These are phyloP conservation scores for Fraxinus latifolia DNA, from an alignment of 305 asterid genomes.

Conservation along the genomic window DNA sequence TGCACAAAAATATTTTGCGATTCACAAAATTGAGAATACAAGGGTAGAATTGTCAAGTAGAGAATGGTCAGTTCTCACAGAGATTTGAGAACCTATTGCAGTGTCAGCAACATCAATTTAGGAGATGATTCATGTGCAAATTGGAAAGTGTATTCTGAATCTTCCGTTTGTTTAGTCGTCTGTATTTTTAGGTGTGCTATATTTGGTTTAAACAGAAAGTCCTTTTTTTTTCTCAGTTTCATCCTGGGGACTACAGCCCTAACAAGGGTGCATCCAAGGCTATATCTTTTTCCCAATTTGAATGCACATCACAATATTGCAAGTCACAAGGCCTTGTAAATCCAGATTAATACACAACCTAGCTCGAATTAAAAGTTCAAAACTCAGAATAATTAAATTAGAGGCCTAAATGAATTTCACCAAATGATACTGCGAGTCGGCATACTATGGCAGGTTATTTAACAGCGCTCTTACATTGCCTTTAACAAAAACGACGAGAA, in stretches of 20 bases:
- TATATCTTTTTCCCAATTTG: neutral
- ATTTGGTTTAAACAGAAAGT: neutral
- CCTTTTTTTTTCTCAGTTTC: neutral
- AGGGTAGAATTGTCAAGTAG: neutral
- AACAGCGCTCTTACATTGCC: neutral
- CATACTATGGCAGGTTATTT: neutral
- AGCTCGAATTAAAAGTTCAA: neutral
- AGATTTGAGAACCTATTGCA: neutral
- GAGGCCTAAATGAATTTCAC: neutral
- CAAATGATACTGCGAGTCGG: neutral
- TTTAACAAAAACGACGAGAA: neutral
- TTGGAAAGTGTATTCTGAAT: neutral
- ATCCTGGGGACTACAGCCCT: neutral
- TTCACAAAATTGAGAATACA: neutral
- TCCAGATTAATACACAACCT: neutral
- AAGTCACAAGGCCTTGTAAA: neutral
- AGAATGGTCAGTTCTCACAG: neutral
- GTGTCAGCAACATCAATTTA: neutral
- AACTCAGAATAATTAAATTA: neutral
- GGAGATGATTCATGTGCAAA: neutral
- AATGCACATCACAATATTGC: neutral
- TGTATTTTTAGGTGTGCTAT: neutral
- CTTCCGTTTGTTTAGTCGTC: neutral
- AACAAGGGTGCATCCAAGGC: neutral
- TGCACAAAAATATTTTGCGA: neutral